Evolutionary conservation across 2,329 filamentous ascomycete genomes (phyloP), one percentile per base, ranked within the genome.

Genomic region (Lasiodiplodia hormozganensis): DNA sequence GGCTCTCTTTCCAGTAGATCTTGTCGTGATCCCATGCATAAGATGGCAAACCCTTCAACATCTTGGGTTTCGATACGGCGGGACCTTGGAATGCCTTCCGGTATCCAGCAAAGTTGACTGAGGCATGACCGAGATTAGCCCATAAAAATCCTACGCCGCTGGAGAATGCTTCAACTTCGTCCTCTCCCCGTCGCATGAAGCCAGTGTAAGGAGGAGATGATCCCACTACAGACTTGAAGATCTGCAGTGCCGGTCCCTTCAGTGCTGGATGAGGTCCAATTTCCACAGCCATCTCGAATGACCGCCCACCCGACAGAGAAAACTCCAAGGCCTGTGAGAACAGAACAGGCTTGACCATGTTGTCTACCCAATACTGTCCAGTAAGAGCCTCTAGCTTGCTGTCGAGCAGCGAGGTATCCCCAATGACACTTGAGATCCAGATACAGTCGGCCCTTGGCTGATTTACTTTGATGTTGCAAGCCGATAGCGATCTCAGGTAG

Each of bases 201-300:
- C 68, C 74, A 56, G 66, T 67, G 67, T 76, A 75, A 2, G 72
- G 71, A 21, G 68, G 62, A 12, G 38, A 12, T 16, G 21, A 25
- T 40, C 40, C 54, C 23, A 28, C 79, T 71, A 8, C 34, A 12
- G 18, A 43, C 18, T 76, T 73, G 34, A 82, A 72, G 1, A 75
- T 82, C 64, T 83, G 77, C 1, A 69, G 73, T 0, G 78, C 75
- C 0, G 84, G 82, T 0, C 77, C 77, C 70, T 81, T 82, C 8
- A 86, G 76, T 4, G 81, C 79, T 0, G 83, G 79, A 69, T 85
- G 83, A 1, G 83, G 81, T 0, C 84, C 84, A 8, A 85, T 71
- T 68, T 85, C 84, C 4, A 85, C 73, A 18, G 72, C 78, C 16
- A 80, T 75, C 56, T 82, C 78, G 36, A 81, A 77, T 0, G 72